phyloP scores from a whole-genome alignment of 768 basidiomycete species.

The Tremella mesenterica region DNA sequence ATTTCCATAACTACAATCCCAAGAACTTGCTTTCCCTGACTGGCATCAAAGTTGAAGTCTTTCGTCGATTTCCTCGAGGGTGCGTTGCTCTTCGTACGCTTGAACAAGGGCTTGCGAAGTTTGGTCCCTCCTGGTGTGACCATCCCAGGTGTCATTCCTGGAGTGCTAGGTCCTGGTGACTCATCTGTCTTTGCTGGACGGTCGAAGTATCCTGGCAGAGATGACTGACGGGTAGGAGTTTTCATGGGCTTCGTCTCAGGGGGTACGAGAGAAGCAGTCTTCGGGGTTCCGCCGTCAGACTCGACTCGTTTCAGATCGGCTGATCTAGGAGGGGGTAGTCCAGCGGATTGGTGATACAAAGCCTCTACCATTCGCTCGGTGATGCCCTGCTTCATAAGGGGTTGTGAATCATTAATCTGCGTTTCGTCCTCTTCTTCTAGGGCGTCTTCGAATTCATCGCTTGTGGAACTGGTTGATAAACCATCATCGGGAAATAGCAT shows the following conservation, averaged over 20 bases:
- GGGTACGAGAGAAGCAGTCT: neutral
- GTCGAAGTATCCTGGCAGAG: constrained; percentile 32
- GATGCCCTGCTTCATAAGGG: neutral
- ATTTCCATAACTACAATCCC: constrained; percentile 96
- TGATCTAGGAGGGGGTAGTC: constrained; percentile 13
- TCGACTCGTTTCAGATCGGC: too few relatives aligned
- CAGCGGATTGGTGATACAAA: constrained; percentile 12
- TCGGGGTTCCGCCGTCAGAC: too few relatives aligned
- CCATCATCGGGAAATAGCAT: constrained; percentile 28
- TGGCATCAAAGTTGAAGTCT: constrained; percentile 54
- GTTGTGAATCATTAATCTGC: constrained; percentile 2
- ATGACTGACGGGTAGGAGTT: constrained; percentile 13
- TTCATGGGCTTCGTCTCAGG: constrained; percentile 5
- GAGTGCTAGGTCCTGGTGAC: constrained; percentile 4
- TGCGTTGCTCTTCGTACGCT: constrained; percentile 12
- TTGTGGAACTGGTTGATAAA: constrained; percentile 23
- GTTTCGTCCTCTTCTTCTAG: constrained; percentile 25
- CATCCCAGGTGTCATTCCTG: constrained; percentile 10
- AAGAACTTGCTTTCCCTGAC: constrained; percentile 67
- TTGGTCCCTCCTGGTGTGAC: constrained; percentile 28
- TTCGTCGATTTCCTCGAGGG: constrained; percentile 17
- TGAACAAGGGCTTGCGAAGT: constrained; percentile 16
- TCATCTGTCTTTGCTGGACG: neutral
- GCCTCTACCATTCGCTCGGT: constrained; percentile 5
- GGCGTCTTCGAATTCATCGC: constrained; percentile 30